Evolutionary conservation across 1,284 basidiomycete genomes (phyloP).

Genomic region (Leccinum subrobustum): DNA sequence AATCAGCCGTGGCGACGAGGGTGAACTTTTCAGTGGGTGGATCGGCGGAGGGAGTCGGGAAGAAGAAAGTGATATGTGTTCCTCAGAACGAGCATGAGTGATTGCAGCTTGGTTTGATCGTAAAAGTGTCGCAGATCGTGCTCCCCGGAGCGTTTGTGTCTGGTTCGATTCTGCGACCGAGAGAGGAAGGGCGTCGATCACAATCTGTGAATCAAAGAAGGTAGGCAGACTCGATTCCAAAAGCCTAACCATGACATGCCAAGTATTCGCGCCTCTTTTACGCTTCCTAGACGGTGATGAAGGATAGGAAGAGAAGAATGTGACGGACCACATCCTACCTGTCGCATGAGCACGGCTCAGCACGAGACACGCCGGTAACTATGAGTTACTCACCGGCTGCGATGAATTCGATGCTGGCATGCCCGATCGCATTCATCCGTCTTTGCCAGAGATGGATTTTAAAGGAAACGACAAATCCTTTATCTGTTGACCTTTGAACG

Average conservation of each 20-base stretch:
- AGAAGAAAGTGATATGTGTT: neutral
- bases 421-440: slow-evolving; percentile 59
- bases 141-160: neutral
- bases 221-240: slow-evolving; percentile 25
- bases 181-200: slow-evolving; percentile 9
- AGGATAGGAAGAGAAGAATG: slow-evolving; percentile 25
- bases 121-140: slow-evolving; percentile 6
- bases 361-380: neutral
- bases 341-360: neutral
- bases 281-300: too few relatives aligned
- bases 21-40: slow-evolving; percentile 1
- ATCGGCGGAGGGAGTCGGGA: slow-evolving; percentile 1
- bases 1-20: neutral
- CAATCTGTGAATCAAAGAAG: slow-evolving; percentile 19
- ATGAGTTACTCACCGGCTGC: slow-evolving; percentile 41
- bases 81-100: neutral
- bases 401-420: slow-evolving; percentile 61
- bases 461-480: slow-evolving; percentile 54
- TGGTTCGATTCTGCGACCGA: neutral
- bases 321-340: slow-evolving; percentile 40
- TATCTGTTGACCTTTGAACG: slow-evolving; percentile 46
- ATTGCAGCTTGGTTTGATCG: neutral
- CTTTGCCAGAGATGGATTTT: slow-evolving; percentile 62
- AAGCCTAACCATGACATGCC: slow-evolving; percentile 55
- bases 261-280: slow-evolving; percentile 38